These are phyloP conservation scores for Malus fusca DNA, from an alignment of 306 rosid genomes.

Conservation along the genomic window DNA sequence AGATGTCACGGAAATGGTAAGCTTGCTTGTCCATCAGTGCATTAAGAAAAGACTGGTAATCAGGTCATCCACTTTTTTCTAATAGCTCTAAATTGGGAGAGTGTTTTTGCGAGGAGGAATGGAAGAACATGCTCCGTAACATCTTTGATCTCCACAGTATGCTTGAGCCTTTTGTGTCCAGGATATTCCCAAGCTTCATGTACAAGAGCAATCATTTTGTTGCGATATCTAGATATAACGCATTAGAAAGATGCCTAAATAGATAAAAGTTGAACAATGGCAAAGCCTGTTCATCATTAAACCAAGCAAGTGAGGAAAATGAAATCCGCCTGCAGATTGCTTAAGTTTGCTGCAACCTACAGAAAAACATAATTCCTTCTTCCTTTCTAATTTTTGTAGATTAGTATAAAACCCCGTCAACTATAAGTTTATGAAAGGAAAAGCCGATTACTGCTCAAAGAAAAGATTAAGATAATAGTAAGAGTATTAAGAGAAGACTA, in stretches of 20 bases:
- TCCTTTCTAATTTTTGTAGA: no score
- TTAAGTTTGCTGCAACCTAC: not conserved
- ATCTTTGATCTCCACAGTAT: constrained; percentile 1
- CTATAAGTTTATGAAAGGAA: not conserved
- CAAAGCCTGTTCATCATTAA: not conserved
- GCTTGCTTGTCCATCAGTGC: constrained; percentile 22
- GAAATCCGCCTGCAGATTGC: no score
- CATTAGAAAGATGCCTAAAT: not conserved
- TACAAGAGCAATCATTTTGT: not conserved
- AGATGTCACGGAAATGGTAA: constrained; percentile 11
- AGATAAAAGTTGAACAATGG: not conserved
- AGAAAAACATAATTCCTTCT: no score
- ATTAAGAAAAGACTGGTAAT: constrained; percentile 18
- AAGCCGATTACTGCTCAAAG: not conserved
- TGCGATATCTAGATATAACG: not conserved
- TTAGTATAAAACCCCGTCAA: no score
- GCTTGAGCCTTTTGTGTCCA: not conserved
- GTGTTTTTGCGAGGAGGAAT: constrained; percentile 37
- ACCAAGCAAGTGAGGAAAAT: not conserved
- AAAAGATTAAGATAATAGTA: not conserved
- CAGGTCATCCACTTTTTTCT: constrained; percentile 23
- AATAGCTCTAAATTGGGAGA: constrained; percentile 29
- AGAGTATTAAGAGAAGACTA: not conserved
- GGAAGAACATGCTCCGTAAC: constrained; percentile 13
- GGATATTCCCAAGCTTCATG: not conserved